Conservation (phyloP, 805 yeast species). For the Blastobotrys mokoenaii region DNA sequence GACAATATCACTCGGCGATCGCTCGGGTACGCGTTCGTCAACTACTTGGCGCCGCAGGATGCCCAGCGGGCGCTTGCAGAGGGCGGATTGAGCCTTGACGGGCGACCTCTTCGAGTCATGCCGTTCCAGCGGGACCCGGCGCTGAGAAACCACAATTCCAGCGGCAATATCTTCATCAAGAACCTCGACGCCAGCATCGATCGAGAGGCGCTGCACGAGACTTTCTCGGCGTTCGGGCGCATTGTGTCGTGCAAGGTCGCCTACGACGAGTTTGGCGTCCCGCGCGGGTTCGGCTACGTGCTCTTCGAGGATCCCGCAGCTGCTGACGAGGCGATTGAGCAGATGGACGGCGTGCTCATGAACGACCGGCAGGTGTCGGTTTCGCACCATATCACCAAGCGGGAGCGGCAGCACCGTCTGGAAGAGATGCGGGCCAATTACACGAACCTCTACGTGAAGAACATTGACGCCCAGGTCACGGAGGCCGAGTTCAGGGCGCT, state of each 20-base stretch:
- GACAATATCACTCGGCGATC: conserved; percentile 96
- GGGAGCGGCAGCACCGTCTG: conserved; percentile 88
- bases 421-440: conserved; percentile 85
- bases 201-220: conserved; percentile 97
- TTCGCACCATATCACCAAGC: conserved; percentile 85
- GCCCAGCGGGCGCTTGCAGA: conserved; percentile 93
- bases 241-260: conserved; percentile 97
- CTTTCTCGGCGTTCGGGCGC: conserved; percentile 93
- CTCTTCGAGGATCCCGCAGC: conserved; percentile 91
- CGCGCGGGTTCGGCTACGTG: conserved; percentile 95
- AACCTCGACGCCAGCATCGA: conserved; percentile 97
- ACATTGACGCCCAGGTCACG: conserved; percentile 59
- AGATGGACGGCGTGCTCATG: conserved; percentile 95
- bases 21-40: conserved; percentile 96
- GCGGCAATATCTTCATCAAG: conserved; percentile 95
- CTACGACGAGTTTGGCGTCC: conserved; percentile 80
- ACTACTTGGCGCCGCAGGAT: conserved; percentile 80
- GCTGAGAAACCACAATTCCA: conserved; percentile 85
- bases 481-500: conserved; percentile 53
- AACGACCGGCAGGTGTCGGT: conserved; percentile 94
- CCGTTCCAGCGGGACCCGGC: conserved; percentile 99
- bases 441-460: conserved; percentile 94
- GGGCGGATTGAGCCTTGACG: conserved; percentile 91
- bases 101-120: conserved; percentile 97
- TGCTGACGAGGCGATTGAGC: conserved; percentile 91